These are phyloP conservation scores for Tolypocladium paradoxum DNA, from an alignment of 2,329 filamentous ascomycete species.

Conservation along the genomic window DNA sequence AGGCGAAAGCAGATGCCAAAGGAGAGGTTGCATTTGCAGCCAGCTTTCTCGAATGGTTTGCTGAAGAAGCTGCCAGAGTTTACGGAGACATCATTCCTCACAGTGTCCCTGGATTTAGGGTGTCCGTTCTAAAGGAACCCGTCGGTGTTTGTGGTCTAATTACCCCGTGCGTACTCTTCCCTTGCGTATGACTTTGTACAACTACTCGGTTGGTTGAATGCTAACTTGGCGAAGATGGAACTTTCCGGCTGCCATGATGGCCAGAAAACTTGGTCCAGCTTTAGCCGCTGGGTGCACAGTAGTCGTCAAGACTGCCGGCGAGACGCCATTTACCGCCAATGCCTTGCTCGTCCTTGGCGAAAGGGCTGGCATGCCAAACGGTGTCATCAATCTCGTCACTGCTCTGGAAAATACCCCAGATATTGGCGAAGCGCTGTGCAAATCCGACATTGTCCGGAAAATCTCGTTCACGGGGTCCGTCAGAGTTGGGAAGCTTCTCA, in stretches of 20 bases:
- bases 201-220: no score
- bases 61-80: slow-evolving; percentile 61
- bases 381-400: slow-evolving; percentile 84
- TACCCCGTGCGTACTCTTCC: slow-evolving; percentile 43
- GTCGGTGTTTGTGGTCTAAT: slow-evolving; percentile 76
- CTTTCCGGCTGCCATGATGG: slow-evolving; percentile 70
- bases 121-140: slow-evolving; percentile 72
- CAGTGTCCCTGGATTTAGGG: slow-evolving; percentile 58
- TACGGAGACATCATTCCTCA: slow-evolving; percentile 69
- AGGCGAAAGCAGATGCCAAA: slow-evolving; percentile 64
- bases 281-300: slow-evolving; percentile 93
- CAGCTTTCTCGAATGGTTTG: slow-evolving; percentile 72
- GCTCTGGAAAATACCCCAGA: slow-evolving; percentile 67
- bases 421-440: slow-evolving; percentile 67
- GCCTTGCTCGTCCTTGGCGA: slow-evolving; percentile 78
- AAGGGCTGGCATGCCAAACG: slow-evolving; percentile 79
- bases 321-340: slow-evolving; percentile 85
- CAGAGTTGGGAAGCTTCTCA: slow-evolving; percentile 59
- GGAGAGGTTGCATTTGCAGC: slow-evolving; percentile 64
- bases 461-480: slow-evolving; percentile 87
- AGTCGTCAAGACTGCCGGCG: slow-evolving; percentile 83
- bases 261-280: slow-evolving; percentile 58
- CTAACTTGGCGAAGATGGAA: slow-evolving; percentile 53
- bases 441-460: slow-evolving; percentile 64
- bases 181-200: no score